These are phyloP conservation scores for Erigeron canadensis DNA, from an alignment of 129 eudicot genomes.

Conservation along the genomic window DNA sequence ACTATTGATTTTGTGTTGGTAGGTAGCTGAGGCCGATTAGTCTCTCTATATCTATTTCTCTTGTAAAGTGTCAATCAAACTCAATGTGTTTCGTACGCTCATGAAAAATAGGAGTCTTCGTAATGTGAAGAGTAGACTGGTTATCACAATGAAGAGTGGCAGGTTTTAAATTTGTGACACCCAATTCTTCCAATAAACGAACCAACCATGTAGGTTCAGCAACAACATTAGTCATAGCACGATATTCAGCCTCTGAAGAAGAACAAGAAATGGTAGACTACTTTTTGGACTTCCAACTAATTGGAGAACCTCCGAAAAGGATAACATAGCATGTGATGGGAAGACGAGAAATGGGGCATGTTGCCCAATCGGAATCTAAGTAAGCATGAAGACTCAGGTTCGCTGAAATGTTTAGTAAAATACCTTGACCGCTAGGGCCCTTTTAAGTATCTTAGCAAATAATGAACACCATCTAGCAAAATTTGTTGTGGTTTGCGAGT, in stretches of 20 bases:
- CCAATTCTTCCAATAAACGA: background rate
- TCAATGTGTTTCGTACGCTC: no score
- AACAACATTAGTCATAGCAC: background rate
- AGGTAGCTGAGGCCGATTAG: background rate
- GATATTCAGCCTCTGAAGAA: background rate
- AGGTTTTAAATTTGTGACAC: background rate
- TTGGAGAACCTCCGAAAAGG: background rate
- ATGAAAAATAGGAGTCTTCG: background rate
- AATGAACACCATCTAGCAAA: background rate
- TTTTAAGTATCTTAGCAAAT: background rate
- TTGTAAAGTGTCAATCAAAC: no score
- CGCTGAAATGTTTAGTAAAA: background rate
- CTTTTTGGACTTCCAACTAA: background rate
- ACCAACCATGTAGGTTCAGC: background rate
- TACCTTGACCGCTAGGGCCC: background rate
- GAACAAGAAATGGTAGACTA: background rate
- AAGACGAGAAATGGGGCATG: background rate
- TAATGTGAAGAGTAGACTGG: background rate
- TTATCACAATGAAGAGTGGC: background rate
- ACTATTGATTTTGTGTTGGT: background rate
- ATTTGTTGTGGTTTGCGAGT: background rate
- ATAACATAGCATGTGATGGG: background rate
- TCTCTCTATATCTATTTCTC: no score
- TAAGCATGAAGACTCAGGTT: background rate
- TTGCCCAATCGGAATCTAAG: background rate